Evolutionary conservation across 306 rosid species (phyloP), one percentile per base, ranked within the genome.

Genomic region (Fagus crenata): DNA sequence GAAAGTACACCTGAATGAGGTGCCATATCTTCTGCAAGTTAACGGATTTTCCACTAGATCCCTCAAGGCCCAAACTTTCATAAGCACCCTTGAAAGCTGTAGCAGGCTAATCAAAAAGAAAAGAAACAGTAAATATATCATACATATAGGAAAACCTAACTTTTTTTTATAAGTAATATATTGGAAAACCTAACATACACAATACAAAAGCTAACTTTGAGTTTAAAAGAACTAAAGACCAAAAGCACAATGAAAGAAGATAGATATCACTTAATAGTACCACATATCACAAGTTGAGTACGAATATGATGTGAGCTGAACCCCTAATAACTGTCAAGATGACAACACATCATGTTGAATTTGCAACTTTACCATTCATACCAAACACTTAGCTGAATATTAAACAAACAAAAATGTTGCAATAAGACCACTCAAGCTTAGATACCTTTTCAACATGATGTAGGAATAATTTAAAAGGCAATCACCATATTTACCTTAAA

Each of bases 11-110:
- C 97, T 89, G 96, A 78, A 95, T 84, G 84, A 95, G 93, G 87
- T 90, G 97, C 99, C 99, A 95, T 79, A 95, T 92, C 89, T 95
- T 95, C 83, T 85, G 91, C 92, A 95, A 88, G 18, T 80, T 88
- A 70, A 92, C 99, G 72, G 99, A 90, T 82, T 92, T 95, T 81
- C 99, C 99, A 39, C 97, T 90, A 80, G 96, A 82, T 70, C 87
- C 84, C 81, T 90, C 91, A 67, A 88, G 84, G 73, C 89, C 86
- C 83, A 95, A 72, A 84, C 91, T 87, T 81, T 95, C 97, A 75
- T 92, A 92, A 71, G 97, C 93, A 65, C 86, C 88, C 89, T 85
- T 92, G 92, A 95, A 92, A 79, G 88, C 90, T 81, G 93, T 77
- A 73, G 97, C 96, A 58, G 95, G 89, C 99, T 95, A 77, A 11